Conservation (phyloP, 2,329 filamentous ascomycete species). For the Ilyonectria destructans region DNA sequence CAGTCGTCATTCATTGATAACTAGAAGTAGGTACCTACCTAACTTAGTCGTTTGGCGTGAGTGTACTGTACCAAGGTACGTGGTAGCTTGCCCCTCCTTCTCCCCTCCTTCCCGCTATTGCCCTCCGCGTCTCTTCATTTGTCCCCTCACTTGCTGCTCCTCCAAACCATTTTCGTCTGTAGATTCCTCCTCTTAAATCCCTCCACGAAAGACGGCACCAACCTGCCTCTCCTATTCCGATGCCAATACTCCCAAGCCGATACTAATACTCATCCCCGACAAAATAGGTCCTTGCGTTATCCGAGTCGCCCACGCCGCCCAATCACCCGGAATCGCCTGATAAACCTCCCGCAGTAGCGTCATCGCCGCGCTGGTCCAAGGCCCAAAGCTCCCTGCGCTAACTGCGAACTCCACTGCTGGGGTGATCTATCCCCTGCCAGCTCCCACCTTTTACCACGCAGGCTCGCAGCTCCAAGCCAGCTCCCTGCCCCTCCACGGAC, state of each 20-base stretch:
- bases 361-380: conserved; percentile 44
- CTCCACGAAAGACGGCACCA: neutral
- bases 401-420: conserved; percentile 50
- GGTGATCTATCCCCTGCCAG: conserved; percentile 46
- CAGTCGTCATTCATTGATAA: conserved; percentile 1
- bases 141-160: conserved; percentile 39
- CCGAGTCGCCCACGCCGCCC: conserved; percentile 37
- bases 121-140: conserved; percentile 6
- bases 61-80: conserved; percentile 2
- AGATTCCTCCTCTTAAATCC: neutral
- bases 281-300: conserved; percentile 32
- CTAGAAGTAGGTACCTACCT: neutral
- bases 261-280: conserved; percentile 16
- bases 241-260: neutral
- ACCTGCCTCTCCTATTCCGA: neutral
- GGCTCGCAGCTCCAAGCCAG: conserved; percentile 38
- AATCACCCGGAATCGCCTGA: conserved; percentile 47
- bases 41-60: neutral
- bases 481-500: conserved; percentile 50
- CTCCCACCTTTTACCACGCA: conserved; percentile 31
- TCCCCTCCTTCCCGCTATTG: conserved; percentile 22
- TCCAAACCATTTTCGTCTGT: conserved; percentile 24
- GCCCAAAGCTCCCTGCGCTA: conserved; percentile 47
- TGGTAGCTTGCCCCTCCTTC: conserved; percentile 35
- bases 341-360: conserved; percentile 48